Conservation (phyloP, 441 rosid genomes). For the Sinapis alba region DNA sequence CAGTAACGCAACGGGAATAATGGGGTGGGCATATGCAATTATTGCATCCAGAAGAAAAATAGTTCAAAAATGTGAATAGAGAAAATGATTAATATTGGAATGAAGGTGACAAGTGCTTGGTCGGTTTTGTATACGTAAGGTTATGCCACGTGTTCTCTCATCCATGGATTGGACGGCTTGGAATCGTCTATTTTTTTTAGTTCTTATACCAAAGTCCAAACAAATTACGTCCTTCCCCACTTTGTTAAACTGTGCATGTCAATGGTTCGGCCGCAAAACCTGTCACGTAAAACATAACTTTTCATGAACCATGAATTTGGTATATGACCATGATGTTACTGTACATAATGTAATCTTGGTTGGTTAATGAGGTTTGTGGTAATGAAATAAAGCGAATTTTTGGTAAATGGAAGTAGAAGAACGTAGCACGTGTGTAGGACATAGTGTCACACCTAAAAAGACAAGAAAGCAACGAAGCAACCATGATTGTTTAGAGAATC, state of each 20-base stretch:
- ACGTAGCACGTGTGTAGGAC: conserved; percentile 42
- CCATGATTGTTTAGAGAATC: conserved; percentile 14
- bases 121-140: conserved; percentile 35
- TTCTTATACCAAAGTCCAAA: conserved; percentile 34
- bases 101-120: conserved; percentile 41
- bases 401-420: conserved; percentile 25
- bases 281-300: not conserved
- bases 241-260: not conserved
- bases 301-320: not conserved
- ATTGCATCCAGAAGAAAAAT: conserved; percentile 9
- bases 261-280: not conserved
- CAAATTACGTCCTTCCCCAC: conserved; percentile 17
- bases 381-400: not conserved
- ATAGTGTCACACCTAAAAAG: conserved; percentile 28
- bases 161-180: conserved; percentile 41
- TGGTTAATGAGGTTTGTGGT: conserved; percentile 2
- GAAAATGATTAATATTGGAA: conserved; percentile 21
- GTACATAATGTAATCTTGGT: not conserved
- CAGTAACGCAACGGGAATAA: conserved; percentile 40
- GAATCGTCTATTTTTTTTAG: not conserved
- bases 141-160: conserved; percentile 27
- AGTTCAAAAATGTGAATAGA: not conserved
- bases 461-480: conserved; percentile 39
- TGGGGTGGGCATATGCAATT: conserved; percentile 39
- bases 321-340: not conserved